Conservation (phyloP, 2,329 filamentous ascomycete species). For the Fusarium tuaranense region DNA sequence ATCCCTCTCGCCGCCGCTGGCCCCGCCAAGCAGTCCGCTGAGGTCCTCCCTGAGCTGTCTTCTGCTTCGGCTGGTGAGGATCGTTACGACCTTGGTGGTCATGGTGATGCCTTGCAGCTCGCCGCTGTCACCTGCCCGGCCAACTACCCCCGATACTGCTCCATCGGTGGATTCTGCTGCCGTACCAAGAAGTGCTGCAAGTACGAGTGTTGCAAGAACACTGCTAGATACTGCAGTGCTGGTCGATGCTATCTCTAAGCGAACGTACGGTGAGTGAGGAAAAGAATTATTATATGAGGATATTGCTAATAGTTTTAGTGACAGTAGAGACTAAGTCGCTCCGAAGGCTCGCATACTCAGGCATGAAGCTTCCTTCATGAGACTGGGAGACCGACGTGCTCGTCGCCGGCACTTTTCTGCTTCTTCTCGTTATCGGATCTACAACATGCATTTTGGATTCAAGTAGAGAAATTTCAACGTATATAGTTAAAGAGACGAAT, state of each 20-base stretch:
- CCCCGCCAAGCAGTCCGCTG: slow-evolving; percentile 9
- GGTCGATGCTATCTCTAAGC: slow-evolving; percentile 23
- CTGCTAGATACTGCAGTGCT: slow-evolving; percentile 20
- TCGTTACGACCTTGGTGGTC: slow-evolving; percentile 5
- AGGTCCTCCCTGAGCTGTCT: slow-evolving; percentile 22
- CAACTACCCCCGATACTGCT: slow-evolving; percentile 26
- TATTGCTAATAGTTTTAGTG: neutral
- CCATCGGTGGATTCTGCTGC: slow-evolving; percentile 23
- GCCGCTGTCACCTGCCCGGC: slow-evolving; percentile 23
- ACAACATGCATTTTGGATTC: no score
- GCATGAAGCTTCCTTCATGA: neutral
- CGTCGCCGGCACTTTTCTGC: neutral
- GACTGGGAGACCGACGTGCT: neutral
- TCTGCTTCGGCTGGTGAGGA: slow-evolving; percentile 1
- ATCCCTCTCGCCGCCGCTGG: slow-evolving; percentile 15
- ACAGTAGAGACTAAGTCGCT: neutral
- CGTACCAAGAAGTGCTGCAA: slow-evolving; percentile 27
- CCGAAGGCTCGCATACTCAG: no score
- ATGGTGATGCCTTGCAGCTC: neutral
- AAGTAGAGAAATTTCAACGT: neutral
- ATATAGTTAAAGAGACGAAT: neutral
- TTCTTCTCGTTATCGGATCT: neutral
- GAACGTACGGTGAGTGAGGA: neutral
- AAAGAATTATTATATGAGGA: rapidly evolving
- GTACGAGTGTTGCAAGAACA: slow-evolving; percentile 29